phyloP scores from a whole-genome alignment of 441 rosid genomes.

The Erysimum cheiri region DNA sequence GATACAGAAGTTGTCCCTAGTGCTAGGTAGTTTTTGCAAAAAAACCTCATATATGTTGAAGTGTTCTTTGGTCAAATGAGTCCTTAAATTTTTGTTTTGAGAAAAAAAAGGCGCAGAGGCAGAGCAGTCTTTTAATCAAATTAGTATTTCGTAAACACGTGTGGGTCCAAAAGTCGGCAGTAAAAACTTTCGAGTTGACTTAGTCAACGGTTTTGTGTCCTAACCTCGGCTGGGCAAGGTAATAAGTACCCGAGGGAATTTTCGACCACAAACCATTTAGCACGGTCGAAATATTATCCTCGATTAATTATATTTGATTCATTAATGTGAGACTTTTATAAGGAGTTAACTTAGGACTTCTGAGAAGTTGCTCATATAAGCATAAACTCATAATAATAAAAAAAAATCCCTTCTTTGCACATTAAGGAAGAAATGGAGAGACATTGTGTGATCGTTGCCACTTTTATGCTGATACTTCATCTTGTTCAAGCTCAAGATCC shows the following conservation, averaged over 20 bases:
- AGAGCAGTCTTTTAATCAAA: too few relatives aligned
- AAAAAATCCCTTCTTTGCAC: too few relatives aligned
- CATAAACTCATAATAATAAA: background rate
- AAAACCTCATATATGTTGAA: background rate
- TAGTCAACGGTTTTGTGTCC: too few relatives aligned
- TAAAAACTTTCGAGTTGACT: too few relatives aligned
- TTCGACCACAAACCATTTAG: slow-evolving; percentile 24
- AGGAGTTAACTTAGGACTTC: slow-evolving; percentile 27
- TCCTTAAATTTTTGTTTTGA: too few relatives aligned
- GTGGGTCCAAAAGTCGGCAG: too few relatives aligned
- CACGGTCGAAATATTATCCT: background rate
- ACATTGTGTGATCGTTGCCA: background rate
- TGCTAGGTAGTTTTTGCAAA: slow-evolving; percentile 18
- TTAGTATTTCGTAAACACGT: too few relatives aligned
- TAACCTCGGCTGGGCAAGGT: too few relatives aligned
- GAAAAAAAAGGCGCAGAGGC: too few relatives aligned
- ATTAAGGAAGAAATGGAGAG: slow-evolving; percentile 23
- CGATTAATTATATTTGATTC: background rate
- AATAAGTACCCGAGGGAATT: background rate
- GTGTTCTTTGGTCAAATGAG: too few relatives aligned
- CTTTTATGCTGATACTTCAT: slow-evolving; percentile 3
- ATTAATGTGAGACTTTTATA: background rate
- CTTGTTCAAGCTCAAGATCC: slow-evolving; percentile 35
- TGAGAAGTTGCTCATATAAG: slow-evolving; percentile 14
- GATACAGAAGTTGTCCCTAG: background rate